These are phyloP conservation scores for Pseudopediastrum boryanum DNA, from an alignment of 139 green algal species.

Conservation along the genomic window DNA sequence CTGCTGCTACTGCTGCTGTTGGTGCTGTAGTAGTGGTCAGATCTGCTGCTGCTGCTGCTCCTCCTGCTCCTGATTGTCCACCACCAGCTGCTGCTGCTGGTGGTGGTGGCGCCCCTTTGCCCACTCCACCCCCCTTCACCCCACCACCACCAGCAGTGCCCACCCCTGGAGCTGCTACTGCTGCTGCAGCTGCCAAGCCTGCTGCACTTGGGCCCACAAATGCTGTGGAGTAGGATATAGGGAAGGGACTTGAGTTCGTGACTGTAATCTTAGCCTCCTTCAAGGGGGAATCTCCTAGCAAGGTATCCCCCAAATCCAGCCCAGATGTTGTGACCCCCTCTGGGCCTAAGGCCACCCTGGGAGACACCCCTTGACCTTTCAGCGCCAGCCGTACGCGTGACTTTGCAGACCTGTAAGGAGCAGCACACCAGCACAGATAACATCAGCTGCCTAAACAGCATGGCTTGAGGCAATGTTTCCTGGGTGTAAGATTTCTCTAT, in stretches of 20 bases:
- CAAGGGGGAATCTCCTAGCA: conserved; percentile 39
- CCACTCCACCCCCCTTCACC: background rate
- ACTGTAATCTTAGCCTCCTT: conserved; percentile 48
- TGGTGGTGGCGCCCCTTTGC: background rate
- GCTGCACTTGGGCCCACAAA: conserved; percentile 28
- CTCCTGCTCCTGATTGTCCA: background rate
- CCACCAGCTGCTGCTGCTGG: background rate
- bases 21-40: background rate
- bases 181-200: background rate
- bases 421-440: too few species aligned
- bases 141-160: background rate
- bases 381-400: conserved; percentile 54
- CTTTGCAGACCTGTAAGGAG: conserved; percentile 42
- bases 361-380: conserved; percentile 61
- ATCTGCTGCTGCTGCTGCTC: background rate
- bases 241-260: conserved; percentile 68
- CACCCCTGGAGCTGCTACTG: conserved; percentile 24
- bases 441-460: too few species aligned
- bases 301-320: conserved; percentile 65
- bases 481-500: too few species aligned
- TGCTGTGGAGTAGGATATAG: conserved; percentile 44
- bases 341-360: conserved; percentile 54
- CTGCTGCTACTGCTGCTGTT: conserved; percentile 1
- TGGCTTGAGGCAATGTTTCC: too few species aligned
- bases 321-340: conserved; percentile 27